Evolutionary conservation across 495 filamentous ascomycete species (phyloP), one percentile per base, ranked within the genome.

Genomic region (Penicillium psychrofluorescens): DNA sequence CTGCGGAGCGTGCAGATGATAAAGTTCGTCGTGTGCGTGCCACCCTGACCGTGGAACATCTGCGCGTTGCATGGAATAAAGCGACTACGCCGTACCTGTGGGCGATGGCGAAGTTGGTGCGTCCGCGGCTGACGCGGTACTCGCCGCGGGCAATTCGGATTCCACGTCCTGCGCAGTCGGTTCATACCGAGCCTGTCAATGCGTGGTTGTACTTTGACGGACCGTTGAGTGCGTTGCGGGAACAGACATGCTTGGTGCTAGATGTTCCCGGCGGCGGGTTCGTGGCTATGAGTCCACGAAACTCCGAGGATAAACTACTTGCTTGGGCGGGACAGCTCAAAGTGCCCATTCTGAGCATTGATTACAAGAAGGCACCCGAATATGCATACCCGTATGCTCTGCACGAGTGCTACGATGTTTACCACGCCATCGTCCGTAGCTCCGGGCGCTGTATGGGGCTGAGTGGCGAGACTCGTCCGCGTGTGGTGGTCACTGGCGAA

Each of bases 161-260:
- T 42, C 83, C 85, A 2, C 74, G 92, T 16, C 92, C 92, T 0
- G 58, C 65, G 32, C 77, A 79, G 41, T 94, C 86, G 38, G 73
- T 83, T 36, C 94, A 97, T 57, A 82, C 75, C 38, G 86, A 91
- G 12, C 83, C 89, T 0, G 81, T 95, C 3, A 76, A 79, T 45
- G 94, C 77, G 8, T 97, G 91, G 90, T 67, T 98, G 8, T 98
- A 97, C 55, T 98, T 88, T 58, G 86, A 97, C 59, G 94, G 92
- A 0, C 82, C 92, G 2, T 56, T 92, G 14, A 81, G 81, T 14
- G 79, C 84, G 11, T 60, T 98, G 11, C 78, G 78, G 50, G 76
- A 80, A n/a, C 86, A 90, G 56, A 86, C 74, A 16, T 82, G 81
- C 44, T 51, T 98, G n/a, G 75, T 98, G 0, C 51, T 98, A 34